These are phyloP conservation scores for Vachellia pachyceras DNA, from an alignment of 306 rosid species.

Conservation along the genomic window DNA sequence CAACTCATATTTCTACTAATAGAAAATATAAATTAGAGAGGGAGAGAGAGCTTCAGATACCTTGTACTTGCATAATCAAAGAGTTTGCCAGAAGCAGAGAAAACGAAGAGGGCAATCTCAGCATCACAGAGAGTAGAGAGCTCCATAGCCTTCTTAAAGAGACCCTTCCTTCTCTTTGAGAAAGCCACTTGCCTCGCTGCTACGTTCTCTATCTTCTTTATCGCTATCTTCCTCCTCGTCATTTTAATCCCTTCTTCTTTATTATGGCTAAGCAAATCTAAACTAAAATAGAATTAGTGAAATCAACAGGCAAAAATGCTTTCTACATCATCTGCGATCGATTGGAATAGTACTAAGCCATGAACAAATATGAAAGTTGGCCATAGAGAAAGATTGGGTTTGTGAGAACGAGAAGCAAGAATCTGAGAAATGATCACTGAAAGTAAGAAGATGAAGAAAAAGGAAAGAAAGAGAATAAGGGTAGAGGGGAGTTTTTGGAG, in stretches of 20 bases:
- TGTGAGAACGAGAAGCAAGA: neutral
- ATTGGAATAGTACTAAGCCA: neutral
- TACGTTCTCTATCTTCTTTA: conserved; percentile 25
- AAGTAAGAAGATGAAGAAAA: neutral
- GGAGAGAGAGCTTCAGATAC: conserved; percentile 30
- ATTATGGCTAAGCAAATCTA: neutral
- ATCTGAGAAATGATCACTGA: no score
- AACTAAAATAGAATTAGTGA: neutral
- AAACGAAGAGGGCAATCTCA: conserved; percentile 11
- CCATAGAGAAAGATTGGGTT: neutral
- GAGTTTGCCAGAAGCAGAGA: conserved; percentile 44
- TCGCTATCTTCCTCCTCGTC: neutral
- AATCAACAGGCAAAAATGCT: neutral
- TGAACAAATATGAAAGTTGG: neutral
- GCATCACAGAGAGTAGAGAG: neutral
- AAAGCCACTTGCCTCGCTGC: conserved; percentile 39
- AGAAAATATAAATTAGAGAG: neutral
- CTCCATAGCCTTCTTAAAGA: neutral
- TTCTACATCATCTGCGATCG: neutral
- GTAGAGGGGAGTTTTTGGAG: neutral
- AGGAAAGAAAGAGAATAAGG: neutral
- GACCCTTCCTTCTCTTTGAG: neutral
- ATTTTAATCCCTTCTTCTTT: neutral
- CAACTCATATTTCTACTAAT: neutral
- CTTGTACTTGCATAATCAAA: conserved; percentile 44